Conservation (phyloP, 768 basidiomycete genomes). For the Cyclocybe cylindracea region DNA sequence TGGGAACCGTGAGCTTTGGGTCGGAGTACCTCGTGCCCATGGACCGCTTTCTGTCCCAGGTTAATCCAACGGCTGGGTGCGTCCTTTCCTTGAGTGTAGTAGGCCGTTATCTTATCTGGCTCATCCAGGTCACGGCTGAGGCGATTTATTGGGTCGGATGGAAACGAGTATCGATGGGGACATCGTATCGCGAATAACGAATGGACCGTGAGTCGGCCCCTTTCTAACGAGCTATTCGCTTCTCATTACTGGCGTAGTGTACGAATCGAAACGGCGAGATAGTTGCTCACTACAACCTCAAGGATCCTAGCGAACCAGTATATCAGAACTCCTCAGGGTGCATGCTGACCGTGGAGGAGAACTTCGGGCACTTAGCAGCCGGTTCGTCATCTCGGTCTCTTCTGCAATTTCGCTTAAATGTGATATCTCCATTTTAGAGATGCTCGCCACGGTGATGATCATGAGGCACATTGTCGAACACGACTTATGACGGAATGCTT, state of each 20-base stretch:
- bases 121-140: conserved; percentile 42
- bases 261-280: conserved; percentile 49
- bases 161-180: conserved; percentile 63
- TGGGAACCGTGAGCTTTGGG: conserved; percentile 54
- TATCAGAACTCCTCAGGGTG: conserved; percentile 59
- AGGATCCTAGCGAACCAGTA: conserved; percentile 52
- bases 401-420: not conserved
- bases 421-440: conserved; percentile 37
- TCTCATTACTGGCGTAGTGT: conserved; percentile 41
- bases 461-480: conserved; percentile 62
- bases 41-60: conserved; percentile 51
- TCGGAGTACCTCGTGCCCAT: conserved; percentile 40
- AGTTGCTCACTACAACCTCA: conserved; percentile 63
- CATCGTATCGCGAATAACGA: conserved; percentile 51
- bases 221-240: not conserved
- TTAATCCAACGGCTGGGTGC: conserved; percentile 44
- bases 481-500: conserved; percentile 7
- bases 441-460: conserved; percentile 61
- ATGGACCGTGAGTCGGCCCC: conserved; percentile 55
- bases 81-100: conserved; percentile 8
- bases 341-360: conserved; percentile 64
- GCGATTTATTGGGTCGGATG: conserved; percentile 60
- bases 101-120: not conserved
- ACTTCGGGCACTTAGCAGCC: conserved; percentile 52
- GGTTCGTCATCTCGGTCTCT: conserved; percentile 38